These are phyloP conservation scores for Penicillium crustosum DNA, from an alignment of 2,329 filamentous ascomycete genomes.

Conservation along the genomic window DNA sequence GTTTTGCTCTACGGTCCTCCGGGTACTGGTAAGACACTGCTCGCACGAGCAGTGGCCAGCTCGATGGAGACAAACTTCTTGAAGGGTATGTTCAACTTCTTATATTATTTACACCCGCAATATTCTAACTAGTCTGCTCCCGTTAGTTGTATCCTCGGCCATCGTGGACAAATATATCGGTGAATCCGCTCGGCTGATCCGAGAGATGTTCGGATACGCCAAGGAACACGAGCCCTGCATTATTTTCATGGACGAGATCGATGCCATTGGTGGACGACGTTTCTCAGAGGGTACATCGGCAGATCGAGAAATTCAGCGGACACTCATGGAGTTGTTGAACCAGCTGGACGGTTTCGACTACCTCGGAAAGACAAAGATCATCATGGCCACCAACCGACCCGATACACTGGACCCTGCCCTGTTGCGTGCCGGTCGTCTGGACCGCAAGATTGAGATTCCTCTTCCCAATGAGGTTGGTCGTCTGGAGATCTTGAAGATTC, in stretches of 20 bases:
- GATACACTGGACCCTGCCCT: slow-evolving; percentile 94
- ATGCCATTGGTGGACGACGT: slow-evolving; percentile 92
- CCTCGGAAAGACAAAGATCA: slow-evolving; percentile 98
- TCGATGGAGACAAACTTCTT: slow-evolving; percentile 97
- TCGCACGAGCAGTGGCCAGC: slow-evolving; percentile 92
- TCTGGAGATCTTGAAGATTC: slow-evolving; percentile 97
- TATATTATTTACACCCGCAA: background rate
- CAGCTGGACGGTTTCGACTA: slow-evolving; percentile 99
- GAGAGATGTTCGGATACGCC: slow-evolving; percentile 99
- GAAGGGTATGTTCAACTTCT: slow-evolving; percentile 65
- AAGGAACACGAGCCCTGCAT: slow-evolving; percentile 99
- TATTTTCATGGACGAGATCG: slow-evolving; percentile 99
- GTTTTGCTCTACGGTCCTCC: slow-evolving; percentile 94
- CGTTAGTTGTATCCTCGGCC: slow-evolving; percentile 87
- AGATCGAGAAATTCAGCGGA: slow-evolving; percentile 96
- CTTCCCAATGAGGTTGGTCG: slow-evolving; percentile 95
- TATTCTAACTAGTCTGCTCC: slow-evolving; percentile 8
- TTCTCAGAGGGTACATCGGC: slow-evolving; percentile 98
- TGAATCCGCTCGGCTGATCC: slow-evolving; percentile 92
- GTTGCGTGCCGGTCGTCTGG: slow-evolving; percentile 86
- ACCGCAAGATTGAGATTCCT: slow-evolving; percentile 97
- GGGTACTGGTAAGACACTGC: slow-evolving; percentile 92
- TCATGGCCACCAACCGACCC: slow-evolving; percentile 97
- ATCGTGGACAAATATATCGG: slow-evolving; percentile 99
- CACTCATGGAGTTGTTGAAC: slow-evolving; percentile 97